Evolutionary conservation across 495 filamentous ascomycete genomes (phyloP).

Genomic region (Podospora australis): DNA sequence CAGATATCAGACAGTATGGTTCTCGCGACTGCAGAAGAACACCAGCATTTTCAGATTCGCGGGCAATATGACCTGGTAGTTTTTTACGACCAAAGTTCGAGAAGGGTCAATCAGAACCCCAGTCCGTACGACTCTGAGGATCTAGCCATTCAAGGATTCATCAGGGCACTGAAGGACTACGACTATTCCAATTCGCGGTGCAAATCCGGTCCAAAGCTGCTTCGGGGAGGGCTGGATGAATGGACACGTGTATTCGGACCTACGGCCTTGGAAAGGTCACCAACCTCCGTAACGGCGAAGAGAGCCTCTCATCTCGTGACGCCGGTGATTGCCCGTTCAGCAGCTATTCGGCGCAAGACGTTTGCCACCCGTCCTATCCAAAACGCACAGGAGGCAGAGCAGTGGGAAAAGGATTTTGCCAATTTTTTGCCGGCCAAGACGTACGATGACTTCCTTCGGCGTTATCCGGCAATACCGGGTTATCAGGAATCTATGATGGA

Average conservation of each 20-base stretch:
- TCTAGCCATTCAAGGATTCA: conserved; percentile 59
- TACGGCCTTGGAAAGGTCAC: conserved; percentile 50
- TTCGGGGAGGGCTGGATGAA: conserved; percentile 74
- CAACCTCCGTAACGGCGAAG: conserved; percentile 8
- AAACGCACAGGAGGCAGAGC: conserved; percentile 32
- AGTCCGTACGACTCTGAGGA: no score
- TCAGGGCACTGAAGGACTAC: conserved; percentile 76
- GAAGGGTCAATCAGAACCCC: no score
- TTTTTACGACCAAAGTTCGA: conserved; percentile 75
- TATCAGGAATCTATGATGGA: conserved; percentile 78
- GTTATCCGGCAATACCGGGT: conserved; percentile 66
- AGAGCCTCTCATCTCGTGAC: conserved; percentile 6
- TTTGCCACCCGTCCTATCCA: conserved; percentile 24
- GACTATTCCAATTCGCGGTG: conserved; percentile 56
- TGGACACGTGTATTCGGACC: conserved; percentile 75
- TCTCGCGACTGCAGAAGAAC: conserved; percentile 68
- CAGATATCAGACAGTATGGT: conserved; percentile 78
- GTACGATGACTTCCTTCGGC: conserved; percentile 72
- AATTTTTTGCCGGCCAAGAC: conserved; percentile 43
- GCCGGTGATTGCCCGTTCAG: conserved; percentile 12
- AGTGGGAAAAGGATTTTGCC: conserved; percentile 37
- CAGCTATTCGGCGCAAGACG: conserved; percentile 17
- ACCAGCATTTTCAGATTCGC: conserved; percentile 64
- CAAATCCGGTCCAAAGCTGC: conserved; percentile 61
- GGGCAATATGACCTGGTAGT: conserved; percentile 81